phyloP scores from a whole-genome alignment of 371 early-diverging fungal genomes.

The Mortierella sp. region DNA sequence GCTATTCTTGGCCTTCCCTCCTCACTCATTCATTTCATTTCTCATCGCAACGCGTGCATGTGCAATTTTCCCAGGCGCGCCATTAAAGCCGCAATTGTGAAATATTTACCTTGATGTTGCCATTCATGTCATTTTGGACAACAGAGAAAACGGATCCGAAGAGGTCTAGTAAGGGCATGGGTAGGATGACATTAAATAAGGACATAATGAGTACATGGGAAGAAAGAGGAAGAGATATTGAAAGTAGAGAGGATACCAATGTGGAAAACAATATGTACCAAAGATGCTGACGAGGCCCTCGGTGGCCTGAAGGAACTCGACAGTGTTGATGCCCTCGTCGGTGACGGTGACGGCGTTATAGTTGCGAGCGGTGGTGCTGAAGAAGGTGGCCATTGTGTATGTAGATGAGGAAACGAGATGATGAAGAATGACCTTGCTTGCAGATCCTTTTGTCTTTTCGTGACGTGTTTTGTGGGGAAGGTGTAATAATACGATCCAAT shows the following conservation, averaged over 20 bases:
- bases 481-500: no score
- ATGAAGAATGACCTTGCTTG: neutral
- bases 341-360: constrained; percentile 78
- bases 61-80: neutral
- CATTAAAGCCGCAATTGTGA: neutral
- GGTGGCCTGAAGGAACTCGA: constrained; percentile 89
- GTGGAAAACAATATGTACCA: constrained; percentile 65
- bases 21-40: neutral
- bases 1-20: neutral
- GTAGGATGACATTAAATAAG: constrained; percentile 8
- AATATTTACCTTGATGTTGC: constrained; percentile 82
- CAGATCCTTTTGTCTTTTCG: neutral
- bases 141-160: constrained; percentile 83
- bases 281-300: constrained; percentile 86
- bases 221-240: neutral
- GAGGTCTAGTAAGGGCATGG: constrained; percentile 60
- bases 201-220: constrained; percentile 1
- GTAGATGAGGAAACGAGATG: constrained; percentile 14
- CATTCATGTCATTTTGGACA: constrained; percentile 91
- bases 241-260: neutral
- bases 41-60: neutral
- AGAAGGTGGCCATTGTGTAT: constrained; percentile 70
- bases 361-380: constrained; percentile 73
- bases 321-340: constrained; percentile 81
- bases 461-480: no score